phyloP scores from a whole-genome alignment of 1,284 basidiomycete species.

The Boletus smithii region DNA sequence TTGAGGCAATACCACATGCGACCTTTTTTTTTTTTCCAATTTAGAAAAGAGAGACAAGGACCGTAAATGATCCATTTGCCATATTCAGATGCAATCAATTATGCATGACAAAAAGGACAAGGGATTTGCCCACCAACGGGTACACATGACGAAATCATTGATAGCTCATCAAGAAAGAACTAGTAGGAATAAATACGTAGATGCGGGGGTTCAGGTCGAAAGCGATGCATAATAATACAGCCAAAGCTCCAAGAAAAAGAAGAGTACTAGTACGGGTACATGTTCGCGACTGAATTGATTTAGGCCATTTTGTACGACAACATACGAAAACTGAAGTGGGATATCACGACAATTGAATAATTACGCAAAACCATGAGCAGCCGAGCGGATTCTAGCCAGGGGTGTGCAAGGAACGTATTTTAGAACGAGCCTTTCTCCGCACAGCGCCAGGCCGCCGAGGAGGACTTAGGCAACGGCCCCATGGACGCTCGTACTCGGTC shows the following conservation, averaged over 20 bases:
- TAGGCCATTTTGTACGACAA: constrained; percentile 27
- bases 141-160: constrained; percentile 25
- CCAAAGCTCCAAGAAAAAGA: constrained; percentile 28
- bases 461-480: constrained; percentile 33
- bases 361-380: constrained; percentile 18
- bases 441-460: too few species aligned
- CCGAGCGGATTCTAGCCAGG: constrained; percentile 16
- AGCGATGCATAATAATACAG: constrained; percentile 28
- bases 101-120: neutral
- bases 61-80: too few species aligned
- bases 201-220: constrained; percentile 7
- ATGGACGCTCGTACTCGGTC: constrained; percentile 28
- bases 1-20: too few species aligned
- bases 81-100: too few species aligned
- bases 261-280: constrained; percentile 27
- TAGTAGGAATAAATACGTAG: constrained; percentile 23
- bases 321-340: constrained; percentile 4
- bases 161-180: constrained; percentile 30
- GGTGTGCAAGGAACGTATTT: neutral
- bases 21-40: too few species aligned
- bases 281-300: constrained; percentile 10
- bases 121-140: constrained; percentile 19
- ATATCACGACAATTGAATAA: constrained; percentile 1
- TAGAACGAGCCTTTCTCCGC: too few species aligned
- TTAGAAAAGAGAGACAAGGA: too few species aligned